These are phyloP conservation scores for Sordaria brevicollis DNA, from an alignment of 495 filamentous ascomycete genomes.

Conservation along the genomic window DNA sequence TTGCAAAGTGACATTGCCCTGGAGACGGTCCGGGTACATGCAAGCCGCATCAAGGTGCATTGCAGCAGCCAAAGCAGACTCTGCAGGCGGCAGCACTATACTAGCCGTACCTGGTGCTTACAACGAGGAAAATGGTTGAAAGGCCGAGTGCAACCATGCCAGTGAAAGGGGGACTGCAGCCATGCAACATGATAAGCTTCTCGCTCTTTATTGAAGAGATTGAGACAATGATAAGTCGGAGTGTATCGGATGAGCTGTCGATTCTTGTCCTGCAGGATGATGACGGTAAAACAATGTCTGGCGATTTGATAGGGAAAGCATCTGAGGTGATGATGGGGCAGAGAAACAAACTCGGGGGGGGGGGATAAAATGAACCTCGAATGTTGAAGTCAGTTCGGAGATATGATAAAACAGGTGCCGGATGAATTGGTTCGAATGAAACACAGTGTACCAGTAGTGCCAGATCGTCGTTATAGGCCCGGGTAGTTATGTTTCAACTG, in stretches of 20 bases:
- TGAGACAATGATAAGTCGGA: background rate
- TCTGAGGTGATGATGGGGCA: background rate
- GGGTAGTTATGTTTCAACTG: background rate
- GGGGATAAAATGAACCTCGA: background rate
- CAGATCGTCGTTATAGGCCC: background rate
- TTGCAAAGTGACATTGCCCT: background rate
- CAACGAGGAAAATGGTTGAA: background rate
- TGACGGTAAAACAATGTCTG: background rate
- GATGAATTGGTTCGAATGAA: background rate
- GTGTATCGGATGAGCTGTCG: background rate
- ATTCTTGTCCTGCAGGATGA: background rate
- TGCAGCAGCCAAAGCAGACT: background rate
- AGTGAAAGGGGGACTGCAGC: background rate
- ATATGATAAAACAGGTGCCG: background rate
- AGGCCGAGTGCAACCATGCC: background rate
- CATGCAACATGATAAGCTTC: constrained; percentile 19
- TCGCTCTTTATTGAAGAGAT: constrained; percentile 10
- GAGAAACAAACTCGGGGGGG: background rate
- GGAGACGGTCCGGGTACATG: constrained; percentile 5
- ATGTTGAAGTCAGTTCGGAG: background rate
- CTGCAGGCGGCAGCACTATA: background rate
- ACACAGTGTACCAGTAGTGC: background rate
- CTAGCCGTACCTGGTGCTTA: background rate
- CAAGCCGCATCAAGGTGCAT: background rate
- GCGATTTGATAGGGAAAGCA: background rate